A percentile compares a stretch with the other conserved stretches of the same genome.
Evolutionary conservation across 345 rosid genomes (phyloP).

Genomic region (Adansonia digitata): DNA sequence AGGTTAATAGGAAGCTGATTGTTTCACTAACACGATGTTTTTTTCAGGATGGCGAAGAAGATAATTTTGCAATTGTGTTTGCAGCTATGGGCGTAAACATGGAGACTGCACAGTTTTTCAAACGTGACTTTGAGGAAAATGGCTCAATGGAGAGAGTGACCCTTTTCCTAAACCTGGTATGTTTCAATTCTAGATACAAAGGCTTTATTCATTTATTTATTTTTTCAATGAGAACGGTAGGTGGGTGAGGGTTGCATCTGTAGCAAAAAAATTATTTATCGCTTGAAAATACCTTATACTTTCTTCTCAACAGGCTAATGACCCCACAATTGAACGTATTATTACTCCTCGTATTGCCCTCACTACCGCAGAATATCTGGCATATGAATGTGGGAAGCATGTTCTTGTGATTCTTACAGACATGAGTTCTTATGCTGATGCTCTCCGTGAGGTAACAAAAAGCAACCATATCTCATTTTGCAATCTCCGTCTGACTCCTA

Average conservation of each 20-base stretch:
- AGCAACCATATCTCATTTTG: neutral
- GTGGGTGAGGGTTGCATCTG: neutral
- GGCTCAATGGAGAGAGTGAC: constrained; percentile 99
- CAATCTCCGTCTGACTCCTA: neutral
- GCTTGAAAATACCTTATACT: neutral
- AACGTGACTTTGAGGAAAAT: constrained; percentile 95
- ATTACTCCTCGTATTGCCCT: constrained; percentile 95
- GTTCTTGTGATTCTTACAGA: constrained; percentile 92
- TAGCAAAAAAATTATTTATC: neutral
- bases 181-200: constrained; percentile 2
- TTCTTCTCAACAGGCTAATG: constrained; percentile 65
- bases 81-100: constrained; percentile 99
- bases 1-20: neutral
- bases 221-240: neutral
- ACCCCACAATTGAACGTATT: constrained; percentile 91
- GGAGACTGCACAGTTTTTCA: constrained; percentile 97
- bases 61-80: constrained; percentile 94
- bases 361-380: constrained; percentile 90
- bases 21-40: neutral
- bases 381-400: constrained; percentile 95
- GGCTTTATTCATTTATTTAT: neutral
- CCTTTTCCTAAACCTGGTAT: constrained; percentile 82
- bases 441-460: constrained; percentile 83
- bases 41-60: constrained; percentile 77
- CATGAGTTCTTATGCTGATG: constrained; percentile 98